Evolutionary conservation across 129 eudicot species (phyloP).

Genomic region (Escallonia herrerae): DNA sequence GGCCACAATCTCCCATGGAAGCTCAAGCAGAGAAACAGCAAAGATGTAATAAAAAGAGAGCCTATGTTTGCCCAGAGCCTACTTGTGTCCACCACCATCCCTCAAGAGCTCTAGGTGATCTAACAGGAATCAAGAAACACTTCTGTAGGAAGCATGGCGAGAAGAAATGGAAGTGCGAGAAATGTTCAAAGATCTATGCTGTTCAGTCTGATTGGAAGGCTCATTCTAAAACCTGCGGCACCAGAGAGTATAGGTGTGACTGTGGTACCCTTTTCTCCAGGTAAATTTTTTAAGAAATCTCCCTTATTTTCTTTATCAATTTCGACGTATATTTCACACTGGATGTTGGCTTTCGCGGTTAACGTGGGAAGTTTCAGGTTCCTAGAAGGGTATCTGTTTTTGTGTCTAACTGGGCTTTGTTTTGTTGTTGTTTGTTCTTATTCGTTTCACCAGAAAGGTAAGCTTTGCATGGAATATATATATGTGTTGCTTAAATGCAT

Average conservation of each 20-base stretch:
- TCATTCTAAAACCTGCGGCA: constrained; percentile 84
- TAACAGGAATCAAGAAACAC: constrained; percentile 89
- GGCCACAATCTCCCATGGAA: constrained; percentile 96
- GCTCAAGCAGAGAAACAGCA: constrained; percentile 65
- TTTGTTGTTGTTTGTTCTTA: background rate
- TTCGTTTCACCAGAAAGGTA: constrained; percentile 1
- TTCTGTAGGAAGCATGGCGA: constrained; percentile 90
- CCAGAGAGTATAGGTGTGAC: constrained; percentile 89
- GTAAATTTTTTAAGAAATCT: constrained; percentile 16
- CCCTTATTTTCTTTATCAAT: background rate
- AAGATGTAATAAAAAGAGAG: constrained; percentile 53
- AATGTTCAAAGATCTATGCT: constrained; percentile 83
- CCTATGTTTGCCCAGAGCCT: constrained; percentile 83
- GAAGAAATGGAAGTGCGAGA: constrained; percentile 85
- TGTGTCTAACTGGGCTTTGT: background rate
- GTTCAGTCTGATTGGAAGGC: constrained; percentile 99
- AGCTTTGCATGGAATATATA: constrained; percentile 44
- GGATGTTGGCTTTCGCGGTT: too few relatives aligned
- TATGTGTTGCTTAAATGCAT: constrained; percentile 24
- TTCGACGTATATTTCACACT: background rate
- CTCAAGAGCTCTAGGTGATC: constrained; percentile 89
- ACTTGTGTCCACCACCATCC: constrained; percentile 84
- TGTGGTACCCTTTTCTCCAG: constrained; percentile 94
- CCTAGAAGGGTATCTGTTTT: too few relatives aligned
- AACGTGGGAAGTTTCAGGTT: too few relatives aligned